These are phyloP conservation scores for Camelina hispida DNA, from an alignment of 345 rosid genomes.

Conservation along the genomic window DNA sequence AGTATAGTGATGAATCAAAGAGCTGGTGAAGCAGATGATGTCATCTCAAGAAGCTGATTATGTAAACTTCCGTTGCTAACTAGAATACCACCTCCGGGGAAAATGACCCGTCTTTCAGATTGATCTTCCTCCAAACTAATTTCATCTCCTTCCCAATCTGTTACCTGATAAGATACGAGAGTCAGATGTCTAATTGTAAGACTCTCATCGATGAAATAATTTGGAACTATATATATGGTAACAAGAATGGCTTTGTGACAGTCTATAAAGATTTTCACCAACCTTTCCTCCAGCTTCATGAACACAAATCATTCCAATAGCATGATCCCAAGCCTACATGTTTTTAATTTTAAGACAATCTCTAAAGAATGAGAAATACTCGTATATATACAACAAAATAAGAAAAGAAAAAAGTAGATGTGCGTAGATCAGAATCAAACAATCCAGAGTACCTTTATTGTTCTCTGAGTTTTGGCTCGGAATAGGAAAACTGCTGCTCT, in stretches of 20 bases:
- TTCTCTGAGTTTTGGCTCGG: slow-evolving; percentile 44
- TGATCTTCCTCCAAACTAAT: slow-evolving; percentile 64
- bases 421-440: neutral
- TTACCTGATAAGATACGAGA: slow-evolving; percentile 50
- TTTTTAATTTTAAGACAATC: slow-evolving; percentile 23
- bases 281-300: slow-evolving; percentile 97
- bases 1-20: slow-evolving; percentile 4
- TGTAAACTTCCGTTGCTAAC: slow-evolving; percentile 67
- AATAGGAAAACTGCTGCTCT: slow-evolving; percentile 64
- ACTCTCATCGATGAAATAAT: neutral
- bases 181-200: neutral
- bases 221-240: neutral
- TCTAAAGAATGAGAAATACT: slow-evolving; percentile 6
- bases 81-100: slow-evolving; percentile 68
- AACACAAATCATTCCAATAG: slow-evolving; percentile 86
- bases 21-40: slow-evolving; percentile 49
- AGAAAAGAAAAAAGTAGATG: neutral
- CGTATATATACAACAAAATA: neutral
- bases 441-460: slow-evolving; percentile 53
- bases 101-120: slow-evolving; percentile 60
- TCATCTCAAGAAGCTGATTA: slow-evolving; percentile 53
- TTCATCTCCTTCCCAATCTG: slow-evolving; percentile 73
- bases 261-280: neutral
- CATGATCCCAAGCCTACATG: slow-evolving; percentile 93
- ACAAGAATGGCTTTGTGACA: neutral